phyloP scores from a whole-genome alignment of 1,284 basidiomycete species.

The Pseudozyma thailandica region DNA sequence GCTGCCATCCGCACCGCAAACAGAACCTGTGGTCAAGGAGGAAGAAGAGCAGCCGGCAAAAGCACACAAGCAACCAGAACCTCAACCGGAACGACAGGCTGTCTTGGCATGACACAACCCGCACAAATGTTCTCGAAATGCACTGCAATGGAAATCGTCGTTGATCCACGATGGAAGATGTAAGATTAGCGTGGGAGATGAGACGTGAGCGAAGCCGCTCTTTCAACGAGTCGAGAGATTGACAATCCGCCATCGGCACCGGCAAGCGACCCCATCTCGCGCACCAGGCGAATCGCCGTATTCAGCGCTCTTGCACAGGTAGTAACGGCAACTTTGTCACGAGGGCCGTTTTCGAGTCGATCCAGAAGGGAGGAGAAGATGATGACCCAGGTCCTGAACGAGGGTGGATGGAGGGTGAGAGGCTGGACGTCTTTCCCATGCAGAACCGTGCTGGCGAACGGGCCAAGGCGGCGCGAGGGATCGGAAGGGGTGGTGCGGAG shows the following conservation, averaged over 20 bases:
- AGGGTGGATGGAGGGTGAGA: constrained; percentile 10
- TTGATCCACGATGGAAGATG: neutral
- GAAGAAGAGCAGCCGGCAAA: constrained; percentile 16
- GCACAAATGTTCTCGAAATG: neutral
- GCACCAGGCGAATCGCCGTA: constrained; percentile 27
- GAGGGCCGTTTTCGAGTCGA: constrained; percentile 27
- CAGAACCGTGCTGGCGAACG: constrained; percentile 17
- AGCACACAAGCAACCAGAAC: constrained; percentile 7
- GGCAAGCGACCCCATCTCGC: constrained; percentile 25
- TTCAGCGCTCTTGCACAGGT: constrained; percentile 16
- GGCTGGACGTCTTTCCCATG: constrained; percentile 3
- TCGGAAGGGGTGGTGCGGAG: constrained; percentile 7
- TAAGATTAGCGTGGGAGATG: constrained; percentile 6
- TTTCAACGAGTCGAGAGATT: constrained; percentile 20
- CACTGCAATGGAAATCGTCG: neutral
- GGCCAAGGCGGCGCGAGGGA: constrained; percentile 16
- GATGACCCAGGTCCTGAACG: constrained; percentile 26
- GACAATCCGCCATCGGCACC: constrained; percentile 36
- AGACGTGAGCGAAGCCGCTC: constrained; percentile 24
- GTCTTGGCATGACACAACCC: constrained; percentile 17
- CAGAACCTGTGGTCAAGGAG: constrained; percentile 31
- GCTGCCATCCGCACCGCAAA: constrained; percentile 40
- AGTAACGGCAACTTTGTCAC: constrained; percentile 4
- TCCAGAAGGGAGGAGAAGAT: constrained; percentile 38
- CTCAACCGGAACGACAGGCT: constrained; percentile 21